Percentiles rank a stretch among this genome's conserved stretches.
Evolutionary conservation across 2,329 filamentous ascomycete genomes (phyloP).

Genomic region (Beauveria rudraprayagi): DNA sequence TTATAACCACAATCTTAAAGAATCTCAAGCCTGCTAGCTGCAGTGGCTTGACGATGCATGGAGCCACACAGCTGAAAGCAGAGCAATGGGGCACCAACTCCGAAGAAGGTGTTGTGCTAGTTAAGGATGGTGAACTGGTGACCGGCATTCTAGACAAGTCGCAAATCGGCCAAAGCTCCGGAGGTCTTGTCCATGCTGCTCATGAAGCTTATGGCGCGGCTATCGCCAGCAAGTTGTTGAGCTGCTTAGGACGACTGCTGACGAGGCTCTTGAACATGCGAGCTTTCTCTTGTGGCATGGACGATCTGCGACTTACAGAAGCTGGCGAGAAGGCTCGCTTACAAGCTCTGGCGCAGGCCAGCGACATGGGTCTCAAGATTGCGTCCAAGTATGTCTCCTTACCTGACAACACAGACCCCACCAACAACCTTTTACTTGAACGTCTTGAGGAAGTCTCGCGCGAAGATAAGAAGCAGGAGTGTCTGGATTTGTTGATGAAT

Average conservation of each 20-base stretch:
- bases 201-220: constrained; percentile 90
- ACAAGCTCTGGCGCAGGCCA: constrained; percentile 59
- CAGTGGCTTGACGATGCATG: constrained; percentile 68
- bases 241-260: constrained; percentile 79
- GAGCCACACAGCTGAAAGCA: constrained; percentile 70
- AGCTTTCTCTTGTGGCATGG: constrained; percentile 94
- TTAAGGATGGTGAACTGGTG: constrained; percentile 81
- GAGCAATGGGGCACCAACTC: constrained; percentile 68
- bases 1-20: constrained; percentile 85
- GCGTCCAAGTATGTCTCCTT: constrained; percentile 85
- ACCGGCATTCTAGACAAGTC: constrained; percentile 92
- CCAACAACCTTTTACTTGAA: constrained; percentile 62
- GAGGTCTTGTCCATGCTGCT: constrained; percentile 83
- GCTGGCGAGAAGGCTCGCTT: constrained; percentile 67
- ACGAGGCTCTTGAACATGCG: constrained; percentile 89
- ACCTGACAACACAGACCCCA: constrained; percentile 52
- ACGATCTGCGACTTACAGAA: constrained; percentile 80
- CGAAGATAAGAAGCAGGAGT: constrained; percentile 84
- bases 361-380: constrained; percentile 65
- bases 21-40: constrained; percentile 78
- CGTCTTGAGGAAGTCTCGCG: constrained; percentile 84
- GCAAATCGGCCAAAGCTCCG: constrained; percentile 80
- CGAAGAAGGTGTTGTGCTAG: constrained; percentile 74
- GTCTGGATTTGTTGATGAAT: constrained; percentile 84
- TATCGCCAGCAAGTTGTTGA: constrained; percentile 77